These are phyloP conservation scores for Volvariella surrecta DNA, from an alignment of 1,284 basidiomycete species.

Conservation along the genomic window DNA sequence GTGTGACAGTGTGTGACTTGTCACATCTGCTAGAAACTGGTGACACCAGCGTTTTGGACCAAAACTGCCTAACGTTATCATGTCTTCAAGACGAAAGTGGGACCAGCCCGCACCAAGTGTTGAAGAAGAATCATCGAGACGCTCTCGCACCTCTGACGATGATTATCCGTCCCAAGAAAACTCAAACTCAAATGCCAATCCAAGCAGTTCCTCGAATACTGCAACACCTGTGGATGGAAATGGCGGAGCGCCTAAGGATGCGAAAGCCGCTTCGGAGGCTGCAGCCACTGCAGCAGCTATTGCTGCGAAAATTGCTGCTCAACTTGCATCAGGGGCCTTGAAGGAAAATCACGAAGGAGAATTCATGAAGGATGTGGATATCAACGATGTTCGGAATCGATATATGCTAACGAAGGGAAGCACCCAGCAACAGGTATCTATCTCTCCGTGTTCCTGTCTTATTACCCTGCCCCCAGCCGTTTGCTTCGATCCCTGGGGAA, in stretches of 20 bases:
- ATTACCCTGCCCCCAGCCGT: too few relatives aligned
- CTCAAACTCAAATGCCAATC: slow-evolving; percentile 16
- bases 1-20: too few relatives aligned
- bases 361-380: slow-evolving; percentile 90
- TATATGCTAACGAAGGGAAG: slow-evolving; percentile 93
- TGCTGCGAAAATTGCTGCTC: slow-evolving; percentile 87
- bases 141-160: slow-evolving; percentile 11
- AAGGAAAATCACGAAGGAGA: slow-evolving; percentile 75
- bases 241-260: slow-evolving; percentile 34
- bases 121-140: slow-evolving; percentile 17
- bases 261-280: slow-evolving; percentile 61
- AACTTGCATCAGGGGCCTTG: slow-evolving; percentile 49
- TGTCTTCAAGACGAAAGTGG: slow-evolving; percentile 67
- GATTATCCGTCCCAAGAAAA: background rate
- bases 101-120: slow-evolving; percentile 48
- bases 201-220: slow-evolving; percentile 34
- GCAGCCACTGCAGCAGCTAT: slow-evolving; percentile 81
- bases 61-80: slow-evolving; percentile 12
- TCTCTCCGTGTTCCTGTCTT: background rate
- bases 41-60: too few relatives aligned
- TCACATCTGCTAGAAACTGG: too few relatives aligned
- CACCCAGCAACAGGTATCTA: slow-evolving; percentile 78
- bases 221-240: background rate
- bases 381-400: slow-evolving; percentile 94
- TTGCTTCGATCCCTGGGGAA: too few relatives aligned